These are phyloP conservation scores for Exophiala oligosperma DNA, from an alignment of 2,329 filamentous ascomycete species.

Conservation along the genomic window DNA sequence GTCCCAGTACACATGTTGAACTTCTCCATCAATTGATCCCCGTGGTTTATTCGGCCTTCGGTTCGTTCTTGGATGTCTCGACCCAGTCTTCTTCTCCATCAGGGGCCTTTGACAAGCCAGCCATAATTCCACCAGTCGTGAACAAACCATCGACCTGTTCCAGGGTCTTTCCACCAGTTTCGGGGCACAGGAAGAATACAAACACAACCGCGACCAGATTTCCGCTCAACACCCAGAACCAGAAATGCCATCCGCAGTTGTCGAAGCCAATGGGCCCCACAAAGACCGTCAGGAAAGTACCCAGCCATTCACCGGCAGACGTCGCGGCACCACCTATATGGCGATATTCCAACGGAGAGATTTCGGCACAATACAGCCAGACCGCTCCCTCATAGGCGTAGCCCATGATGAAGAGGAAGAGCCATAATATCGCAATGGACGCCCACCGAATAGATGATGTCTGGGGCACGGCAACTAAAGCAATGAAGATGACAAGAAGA, in stretches of 20 bases:
- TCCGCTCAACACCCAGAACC: conserved; percentile 32
- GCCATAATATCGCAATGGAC: conserved; percentile 34
- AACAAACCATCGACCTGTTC: conserved; percentile 23
- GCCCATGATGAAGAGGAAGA: conserved; percentile 35
- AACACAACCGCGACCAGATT: conserved; percentile 27
- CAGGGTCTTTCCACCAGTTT: conserved; percentile 24
- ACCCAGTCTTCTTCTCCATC: not conserved
- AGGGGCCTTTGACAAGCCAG: not conserved
- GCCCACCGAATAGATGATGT: conserved; percentile 29
- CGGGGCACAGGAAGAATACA: conserved; percentile 25
- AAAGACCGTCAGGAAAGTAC: conserved; percentile 38
- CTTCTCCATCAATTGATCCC: too few relatives aligned
- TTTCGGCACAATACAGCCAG: conserved; percentile 37
- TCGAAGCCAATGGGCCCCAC: conserved; percentile 37
- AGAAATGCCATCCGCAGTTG: conserved; percentile 37
- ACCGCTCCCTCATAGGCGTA: conserved; percentile 33
- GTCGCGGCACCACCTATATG: conserved; percentile 37
- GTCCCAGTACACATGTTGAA: not conserved
- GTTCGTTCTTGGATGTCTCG: conserved; percentile 17
- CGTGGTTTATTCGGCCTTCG: too few relatives aligned
- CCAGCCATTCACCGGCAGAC: conserved; percentile 36
- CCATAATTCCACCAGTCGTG: conserved; percentile 3
- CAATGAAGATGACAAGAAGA: conserved; percentile 20
- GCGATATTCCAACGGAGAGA: conserved; percentile 37
- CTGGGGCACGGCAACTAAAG: conserved; percentile 10